Base-by-base conservation (phyloP, 495 filamentous ascomycete genomes). In the Xylaria palmicola region DNA sequence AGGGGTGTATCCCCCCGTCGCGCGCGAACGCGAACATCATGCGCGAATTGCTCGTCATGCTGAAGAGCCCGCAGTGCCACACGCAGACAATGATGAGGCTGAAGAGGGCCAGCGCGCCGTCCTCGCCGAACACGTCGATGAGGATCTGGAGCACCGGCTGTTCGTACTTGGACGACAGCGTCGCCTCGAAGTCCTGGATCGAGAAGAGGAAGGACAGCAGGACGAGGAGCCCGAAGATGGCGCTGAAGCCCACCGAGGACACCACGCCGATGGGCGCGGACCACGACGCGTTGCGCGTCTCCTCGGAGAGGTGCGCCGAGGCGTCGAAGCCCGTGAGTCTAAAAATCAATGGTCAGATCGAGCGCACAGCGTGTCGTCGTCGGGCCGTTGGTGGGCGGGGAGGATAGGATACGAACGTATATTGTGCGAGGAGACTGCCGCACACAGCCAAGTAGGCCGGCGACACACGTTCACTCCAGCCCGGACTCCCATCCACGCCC, bases 21-120 rank as follows among this genome's bases (percentile, higher is more conserved):
- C 84, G 77, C 0, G 84, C 84, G 66, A 87, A 87, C 22, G 84
- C 83, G 64, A 83, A 87, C 17, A 83, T 85, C 24, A 84, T 78
- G 39, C 77, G 80, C 15, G 85, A 80, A 15, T 84, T 84, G 0
- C 82, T 84, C n/a, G 85, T 72, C 24, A 82, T 78, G 37, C 83
- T 84, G 43, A 84, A 75, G 52, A 84, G 84, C 12, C 83, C 83
- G 62, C 86, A 86, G 63, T 86, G 78, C 40, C 81, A 74, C 51
- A 92, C 87, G 5, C 88, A 61, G 9, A 61, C 84, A 24, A 92
- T 79, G 59, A 92, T 83, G 5, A 92, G 75, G 68, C 90, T 87
- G 9, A 90, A 80, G 2, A 93, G 77, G 4, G 82, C 90, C 43
- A 93, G 88, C 2, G 88, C 89, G 20, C 90, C 89, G 15, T 69